These are phyloP conservation scores for Sporobolus alterniflorus DNA, from an alignment of 202 grass and related monocot species.

Conservation along the genomic window DNA sequence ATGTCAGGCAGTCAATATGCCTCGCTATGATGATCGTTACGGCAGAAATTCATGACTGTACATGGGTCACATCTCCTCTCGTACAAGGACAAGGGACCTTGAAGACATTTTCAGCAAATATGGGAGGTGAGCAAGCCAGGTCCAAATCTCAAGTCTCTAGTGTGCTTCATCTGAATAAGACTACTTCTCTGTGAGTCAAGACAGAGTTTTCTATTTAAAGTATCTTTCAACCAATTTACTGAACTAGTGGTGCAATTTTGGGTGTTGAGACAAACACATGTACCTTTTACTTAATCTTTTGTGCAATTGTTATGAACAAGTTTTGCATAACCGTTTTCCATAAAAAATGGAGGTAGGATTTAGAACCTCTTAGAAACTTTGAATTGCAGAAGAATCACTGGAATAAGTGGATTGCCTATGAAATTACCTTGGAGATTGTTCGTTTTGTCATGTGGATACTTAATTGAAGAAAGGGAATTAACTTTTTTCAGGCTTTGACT, in stretches of 20 bases:
- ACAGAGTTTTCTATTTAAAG: neutral
- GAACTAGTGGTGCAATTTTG: neutral
- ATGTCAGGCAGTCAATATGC: slow-evolving; percentile 60
- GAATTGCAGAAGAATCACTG: neutral
- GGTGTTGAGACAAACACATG: neutral
- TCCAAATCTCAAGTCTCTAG: neutral
- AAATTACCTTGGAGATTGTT: neutral
- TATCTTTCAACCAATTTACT: neutral
- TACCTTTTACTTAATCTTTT: neutral
- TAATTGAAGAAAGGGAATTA: neutral
- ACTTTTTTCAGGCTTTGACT: neutral
- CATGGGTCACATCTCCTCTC: slow-evolving; percentile 79
- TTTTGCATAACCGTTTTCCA: neutral
- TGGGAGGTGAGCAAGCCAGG: slow-evolving; percentile 66
- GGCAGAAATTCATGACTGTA: slow-evolving; percentile 74
- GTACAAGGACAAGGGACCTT: slow-evolving; percentile 73
- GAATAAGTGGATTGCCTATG: neutral
- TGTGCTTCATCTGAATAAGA: neutral
- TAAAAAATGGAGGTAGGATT: neutral
- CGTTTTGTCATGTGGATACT: neutral
- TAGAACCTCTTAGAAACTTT: too few species aligned
- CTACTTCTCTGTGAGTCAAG: neutral
- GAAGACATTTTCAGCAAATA: slow-evolving; percentile 92
- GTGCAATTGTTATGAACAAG: neutral
- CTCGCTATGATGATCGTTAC: slow-evolving; percentile 84